These are phyloP conservation scores for Solanum hybrid DNA, from an alignment of 305 asterid genomes.

Conservation along the genomic window DNA sequence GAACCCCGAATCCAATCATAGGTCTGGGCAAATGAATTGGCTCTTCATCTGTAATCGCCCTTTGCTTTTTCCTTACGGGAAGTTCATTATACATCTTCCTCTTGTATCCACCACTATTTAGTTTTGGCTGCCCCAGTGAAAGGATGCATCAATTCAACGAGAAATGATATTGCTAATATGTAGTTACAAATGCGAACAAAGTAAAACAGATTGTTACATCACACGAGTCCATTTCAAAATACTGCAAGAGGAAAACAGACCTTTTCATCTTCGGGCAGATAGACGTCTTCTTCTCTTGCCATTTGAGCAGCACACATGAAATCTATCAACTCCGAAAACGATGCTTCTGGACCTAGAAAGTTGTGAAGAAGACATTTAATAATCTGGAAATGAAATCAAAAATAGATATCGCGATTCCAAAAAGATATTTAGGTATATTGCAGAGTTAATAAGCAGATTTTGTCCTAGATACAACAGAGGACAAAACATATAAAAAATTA, in stretches of 20 bases:
- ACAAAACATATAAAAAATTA: background rate
- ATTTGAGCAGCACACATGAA: conserved; percentile 76
- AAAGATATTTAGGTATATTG: background rate
- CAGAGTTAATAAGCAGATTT: background rate
- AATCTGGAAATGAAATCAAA: background rate
- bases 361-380: background rate
- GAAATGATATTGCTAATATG: background rate
- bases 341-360: conserved; percentile 56
- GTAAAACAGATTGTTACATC: background rate
- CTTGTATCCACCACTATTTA: conserved; percentile 27
- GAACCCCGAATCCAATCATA: conserved; percentile 81
- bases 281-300: conserved; percentile 50
- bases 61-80: conserved; percentile 26
- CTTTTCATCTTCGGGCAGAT: conserved; percentile 50
- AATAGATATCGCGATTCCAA: background rate
- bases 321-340: conserved; percentile 49
- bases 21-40: conserved; percentile 66
- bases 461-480: background rate
- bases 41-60: conserved; percentile 16
- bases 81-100: conserved; percentile 33
- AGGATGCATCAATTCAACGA: background rate
- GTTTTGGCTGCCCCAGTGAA: conserved; percentile 35
- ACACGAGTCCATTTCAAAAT: background rate
- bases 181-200: background rate
- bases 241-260: conserved; percentile 21